These are phyloP conservation scores for Coemansia furcata DNA, from an alignment of 192 early-diverging fungal genomes.

Conservation along the genomic window DNA sequence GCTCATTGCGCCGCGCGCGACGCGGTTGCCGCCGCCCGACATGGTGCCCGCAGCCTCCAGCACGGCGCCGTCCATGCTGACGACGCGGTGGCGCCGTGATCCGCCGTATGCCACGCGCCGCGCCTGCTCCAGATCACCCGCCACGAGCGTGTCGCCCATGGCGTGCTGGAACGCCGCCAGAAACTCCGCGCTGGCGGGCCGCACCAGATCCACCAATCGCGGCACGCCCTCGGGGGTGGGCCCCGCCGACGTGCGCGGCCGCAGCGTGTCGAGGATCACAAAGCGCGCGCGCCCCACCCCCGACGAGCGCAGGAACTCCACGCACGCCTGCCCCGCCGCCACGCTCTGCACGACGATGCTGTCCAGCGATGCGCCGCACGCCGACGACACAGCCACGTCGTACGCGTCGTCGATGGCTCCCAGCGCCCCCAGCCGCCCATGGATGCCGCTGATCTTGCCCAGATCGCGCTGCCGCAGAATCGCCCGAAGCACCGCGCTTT, in stretches of 20 bases:
- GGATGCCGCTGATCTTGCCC: slow-evolving; percentile 74
- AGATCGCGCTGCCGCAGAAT: slow-evolving; percentile 69
- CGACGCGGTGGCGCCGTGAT: slow-evolving; percentile 78
- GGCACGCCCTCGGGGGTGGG: slow-evolving; percentile 77
- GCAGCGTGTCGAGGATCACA: slow-evolving; percentile 76
- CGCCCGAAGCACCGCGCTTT: slow-evolving; percentile 65
- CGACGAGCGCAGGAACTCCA: slow-evolving; percentile 82
- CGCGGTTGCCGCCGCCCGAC: slow-evolving; percentile 82
- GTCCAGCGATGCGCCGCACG: slow-evolving; percentile 71
- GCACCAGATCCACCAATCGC: slow-evolving; percentile 87
- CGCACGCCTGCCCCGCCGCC: slow-evolving; percentile 78
- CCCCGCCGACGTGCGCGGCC: slow-evolving; percentile 53
- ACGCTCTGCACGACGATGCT: slow-evolving; percentile 92
- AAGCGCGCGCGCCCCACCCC: slow-evolving; percentile 86
- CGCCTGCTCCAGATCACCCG: slow-evolving; percentile 76
- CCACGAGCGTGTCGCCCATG: slow-evolving; percentile 85
- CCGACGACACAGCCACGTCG: slow-evolving; percentile 93
- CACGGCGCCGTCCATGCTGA: slow-evolving; percentile 87
- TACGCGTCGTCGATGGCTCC: slow-evolving; percentile 92
- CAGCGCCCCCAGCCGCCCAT: slow-evolving; percentile 91
- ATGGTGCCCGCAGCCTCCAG: slow-evolving; percentile 92
- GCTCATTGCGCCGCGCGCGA: slow-evolving; percentile 84
- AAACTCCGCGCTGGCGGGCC: slow-evolving; percentile 69
- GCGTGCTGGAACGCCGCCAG: slow-evolving; percentile 83
- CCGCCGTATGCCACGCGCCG: slow-evolving; percentile 84